phyloP scores from a whole-genome alignment of 139 green algal species.

The Tetraselmis striata region DNA sequence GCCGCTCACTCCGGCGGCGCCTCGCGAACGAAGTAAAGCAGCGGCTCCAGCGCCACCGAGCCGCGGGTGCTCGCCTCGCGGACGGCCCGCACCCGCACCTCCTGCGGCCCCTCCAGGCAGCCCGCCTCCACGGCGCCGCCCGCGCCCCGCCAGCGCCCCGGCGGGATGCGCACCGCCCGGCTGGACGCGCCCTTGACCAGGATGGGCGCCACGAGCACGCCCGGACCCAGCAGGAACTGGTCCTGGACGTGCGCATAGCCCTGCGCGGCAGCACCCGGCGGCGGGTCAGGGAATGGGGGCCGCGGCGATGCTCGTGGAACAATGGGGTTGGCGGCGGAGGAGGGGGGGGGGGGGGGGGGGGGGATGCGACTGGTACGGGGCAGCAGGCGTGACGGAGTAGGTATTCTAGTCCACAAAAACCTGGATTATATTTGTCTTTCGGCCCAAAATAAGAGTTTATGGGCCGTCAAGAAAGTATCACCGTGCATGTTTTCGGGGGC shows the following conservation, averaged over 20 bases:
- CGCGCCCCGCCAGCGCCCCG: constrained; percentile 1
- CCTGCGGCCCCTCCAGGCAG: not conserved
- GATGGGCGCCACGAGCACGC: constrained; percentile 8
- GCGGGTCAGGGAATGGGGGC: too few species aligned
- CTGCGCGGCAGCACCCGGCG: not conserved
- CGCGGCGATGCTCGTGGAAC: too few species aligned
- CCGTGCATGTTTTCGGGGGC: too few species aligned
- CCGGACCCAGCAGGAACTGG: constrained; percentile 5
- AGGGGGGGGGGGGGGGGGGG: too few species aligned
- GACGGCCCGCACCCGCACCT: not conserved
- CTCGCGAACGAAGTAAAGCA: not conserved
- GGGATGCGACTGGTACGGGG: too few species aligned
- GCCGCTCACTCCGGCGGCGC: too few species aligned
- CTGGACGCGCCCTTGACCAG: not conserved
- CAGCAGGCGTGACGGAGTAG: too few species aligned
- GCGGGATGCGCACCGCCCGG: not conserved
- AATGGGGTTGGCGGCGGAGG: too few species aligned
- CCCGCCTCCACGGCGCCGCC: not conserved
- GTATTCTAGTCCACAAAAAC: too few species aligned
- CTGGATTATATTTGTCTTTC: too few species aligned
- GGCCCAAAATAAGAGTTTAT: not conserved
- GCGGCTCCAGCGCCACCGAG: not conserved
- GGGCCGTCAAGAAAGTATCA: not conserved
- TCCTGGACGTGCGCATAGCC: not conserved
- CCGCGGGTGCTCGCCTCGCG: too few species aligned